These are phyloP conservation scores for Corynascus novoguineensis DNA, from an alignment of 495 filamentous ascomycete species.

Conservation along the genomic window DNA sequence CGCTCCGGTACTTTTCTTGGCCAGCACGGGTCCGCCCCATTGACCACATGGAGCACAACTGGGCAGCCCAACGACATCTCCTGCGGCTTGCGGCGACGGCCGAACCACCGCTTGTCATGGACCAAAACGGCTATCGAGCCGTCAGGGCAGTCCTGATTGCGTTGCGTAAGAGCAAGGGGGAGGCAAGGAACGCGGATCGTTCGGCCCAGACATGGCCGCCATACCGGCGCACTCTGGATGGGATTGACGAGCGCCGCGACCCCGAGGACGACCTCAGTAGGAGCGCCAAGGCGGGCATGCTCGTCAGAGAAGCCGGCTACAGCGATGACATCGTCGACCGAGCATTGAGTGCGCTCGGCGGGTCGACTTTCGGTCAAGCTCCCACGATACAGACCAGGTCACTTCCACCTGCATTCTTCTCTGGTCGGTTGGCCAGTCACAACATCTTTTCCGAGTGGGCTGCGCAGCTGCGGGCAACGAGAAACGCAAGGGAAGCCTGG, in stretches of 20 bases:
- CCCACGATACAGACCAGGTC: slow-evolving; percentile 42
- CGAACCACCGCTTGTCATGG: slow-evolving; percentile 34
- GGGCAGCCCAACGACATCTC: slow-evolving; percentile 42
- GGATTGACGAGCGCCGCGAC: slow-evolving; percentile 37
- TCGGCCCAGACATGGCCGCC: slow-evolving; percentile 43
- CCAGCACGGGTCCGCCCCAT: slow-evolving; percentile 27
- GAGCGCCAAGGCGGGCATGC: slow-evolving; percentile 33
- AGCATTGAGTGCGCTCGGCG: slow-evolving; percentile 35
- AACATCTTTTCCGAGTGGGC: slow-evolving; percentile 36
- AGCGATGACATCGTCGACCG: slow-evolving; percentile 28
- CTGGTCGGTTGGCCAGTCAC: slow-evolving; percentile 15
- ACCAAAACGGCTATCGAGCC: slow-evolving; percentile 32
- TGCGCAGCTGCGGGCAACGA: slow-evolving; percentile 35
- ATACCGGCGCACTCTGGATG: slow-evolving; percentile 39
- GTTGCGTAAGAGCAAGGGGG: slow-evolving; percentile 33
- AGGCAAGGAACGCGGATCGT: slow-evolving; percentile 34
- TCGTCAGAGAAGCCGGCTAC: slow-evolving; percentile 42
- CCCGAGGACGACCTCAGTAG: slow-evolving; percentile 40
- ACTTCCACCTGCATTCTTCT: slow-evolving; percentile 21
- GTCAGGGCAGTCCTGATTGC: slow-evolving; percentile 37
- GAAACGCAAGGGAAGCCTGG: slow-evolving; percentile 45
- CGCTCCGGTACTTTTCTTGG: slow-evolving; percentile 29
- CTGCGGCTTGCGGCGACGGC: slow-evolving; percentile 33
- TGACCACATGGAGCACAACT: slow-evolving; percentile 35
- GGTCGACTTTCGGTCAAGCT: slow-evolving; percentile 23